These are phyloP conservation scores for Trypanosoma boissoni DNA, from an alignment of 208 protist genomes.

Conservation along the genomic window DNA sequence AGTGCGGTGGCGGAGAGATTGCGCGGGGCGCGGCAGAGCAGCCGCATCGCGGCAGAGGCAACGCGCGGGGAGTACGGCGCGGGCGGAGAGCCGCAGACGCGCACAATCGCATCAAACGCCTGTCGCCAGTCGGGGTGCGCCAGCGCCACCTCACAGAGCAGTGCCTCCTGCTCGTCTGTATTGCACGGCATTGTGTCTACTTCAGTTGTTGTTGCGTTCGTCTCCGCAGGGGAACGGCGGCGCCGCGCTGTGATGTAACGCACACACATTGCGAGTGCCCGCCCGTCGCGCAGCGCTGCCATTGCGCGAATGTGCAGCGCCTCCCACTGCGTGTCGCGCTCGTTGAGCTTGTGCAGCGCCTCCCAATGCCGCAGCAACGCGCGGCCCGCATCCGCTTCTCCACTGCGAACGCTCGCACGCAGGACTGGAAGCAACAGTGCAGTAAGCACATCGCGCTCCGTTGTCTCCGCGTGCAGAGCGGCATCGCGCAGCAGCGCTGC, in stretches of 20 bases:
- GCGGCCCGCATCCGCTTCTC: slow-evolving; percentile 39
- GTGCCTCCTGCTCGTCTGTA: too few species aligned
- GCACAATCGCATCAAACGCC: slow-evolving; percentile 35
- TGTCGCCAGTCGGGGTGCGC: slow-evolving; percentile 46
- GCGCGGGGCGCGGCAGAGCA: slow-evolving; percentile 39
- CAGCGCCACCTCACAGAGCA: slow-evolving; percentile 48
- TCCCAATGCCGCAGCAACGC: slow-evolving; percentile 48
- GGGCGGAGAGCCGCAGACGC: slow-evolving; percentile 18
- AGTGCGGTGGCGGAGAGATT: slow-evolving; percentile 77
- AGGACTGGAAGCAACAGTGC: slow-evolving; percentile 51
- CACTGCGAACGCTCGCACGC: slow-evolving; percentile 30
- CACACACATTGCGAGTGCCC: slow-evolving; percentile 26
- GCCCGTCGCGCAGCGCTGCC: slow-evolving; percentile 36
- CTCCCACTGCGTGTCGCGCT: slow-evolving; percentile 24
- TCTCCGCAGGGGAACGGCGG: background rate
- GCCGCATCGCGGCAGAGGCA: slow-evolving; percentile 31
- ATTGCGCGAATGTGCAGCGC: slow-evolving; percentile 46
- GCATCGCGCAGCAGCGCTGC: slow-evolving; percentile 8
- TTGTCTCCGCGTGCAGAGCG: slow-evolving; percentile 1
- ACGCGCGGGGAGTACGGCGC: slow-evolving; percentile 31
- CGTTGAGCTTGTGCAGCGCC: slow-evolving; percentile 27
- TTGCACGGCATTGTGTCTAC: too few species aligned
- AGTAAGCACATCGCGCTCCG: slow-evolving; percentile 53
- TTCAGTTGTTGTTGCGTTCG: too few species aligned
- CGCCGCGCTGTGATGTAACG: slow-evolving; percentile 11